These are phyloP conservation scores for Zygoascus sp. DNA, from an alignment of 1,139 yeast genomes.

Conservation along the genomic window DNA sequence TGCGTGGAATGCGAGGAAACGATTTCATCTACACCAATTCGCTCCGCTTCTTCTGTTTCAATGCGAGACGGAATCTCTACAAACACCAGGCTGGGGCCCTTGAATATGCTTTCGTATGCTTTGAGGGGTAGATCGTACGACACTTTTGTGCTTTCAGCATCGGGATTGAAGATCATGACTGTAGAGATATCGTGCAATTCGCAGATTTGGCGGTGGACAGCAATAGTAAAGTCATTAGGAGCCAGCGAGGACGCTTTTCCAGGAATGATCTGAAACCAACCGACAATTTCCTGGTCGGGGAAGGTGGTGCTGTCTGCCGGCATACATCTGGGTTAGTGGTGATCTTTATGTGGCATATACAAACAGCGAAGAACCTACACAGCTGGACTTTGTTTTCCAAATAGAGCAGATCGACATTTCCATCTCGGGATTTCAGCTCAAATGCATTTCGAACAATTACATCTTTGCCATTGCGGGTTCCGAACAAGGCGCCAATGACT, in stretches of 20 bases:
- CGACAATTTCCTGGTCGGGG: slow-evolving; percentile 33
- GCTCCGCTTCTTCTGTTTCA: slow-evolving; percentile 36
- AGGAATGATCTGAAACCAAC: slow-evolving; percentile 31
- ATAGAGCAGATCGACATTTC: slow-evolving; percentile 25
- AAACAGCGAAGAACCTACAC: slow-evolving; percentile 21
- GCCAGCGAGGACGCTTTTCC: background rate
- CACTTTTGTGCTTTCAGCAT: slow-evolving; percentile 12
- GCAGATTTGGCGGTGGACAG: slow-evolving; percentile 24
- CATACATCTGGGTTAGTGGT: no score
- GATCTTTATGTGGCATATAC: background rate
- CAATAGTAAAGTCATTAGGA: slow-evolving; percentile 12
- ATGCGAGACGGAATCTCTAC: slow-evolving; percentile 26
- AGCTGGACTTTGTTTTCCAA: slow-evolving; percentile 26
- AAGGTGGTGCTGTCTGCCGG: slow-evolving; percentile 28
- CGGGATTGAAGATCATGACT: slow-evolving; percentile 23
- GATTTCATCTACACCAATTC: slow-evolving; percentile 36
- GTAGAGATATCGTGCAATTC: slow-evolving; percentile 22
- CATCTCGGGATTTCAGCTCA: slow-evolving; percentile 26
- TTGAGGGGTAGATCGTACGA: slow-evolving; percentile 29
- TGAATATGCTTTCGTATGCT: slow-evolving; percentile 29
- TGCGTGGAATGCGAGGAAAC: slow-evolving; percentile 23
- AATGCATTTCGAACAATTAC: slow-evolving; percentile 33
- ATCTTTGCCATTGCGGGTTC: slow-evolving; percentile 29
- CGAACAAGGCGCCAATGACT: slow-evolving; percentile 36
- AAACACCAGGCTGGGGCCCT: slow-evolving; percentile 22